Evolutionary conservation across 108 stramenopile genomes (phyloP), one percentile per base, ranked within the genome.

Genomic region (Nannochloropsis oceanica): DNA sequence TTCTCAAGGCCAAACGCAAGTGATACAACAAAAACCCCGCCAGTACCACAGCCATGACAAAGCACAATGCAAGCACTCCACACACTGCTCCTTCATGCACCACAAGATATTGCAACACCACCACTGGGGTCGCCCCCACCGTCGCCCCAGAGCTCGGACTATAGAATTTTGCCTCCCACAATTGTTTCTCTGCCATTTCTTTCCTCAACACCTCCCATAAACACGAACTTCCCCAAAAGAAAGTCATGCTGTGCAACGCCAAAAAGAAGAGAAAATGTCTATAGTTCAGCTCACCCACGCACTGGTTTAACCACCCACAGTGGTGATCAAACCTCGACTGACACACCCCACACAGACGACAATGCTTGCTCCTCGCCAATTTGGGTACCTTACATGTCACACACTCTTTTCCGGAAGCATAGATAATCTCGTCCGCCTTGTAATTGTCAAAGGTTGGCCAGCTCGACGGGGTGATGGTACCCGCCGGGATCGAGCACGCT

Each of bases 321-420:
- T 93, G 93, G 85, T 93, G 93, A 85, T 93, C 93, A 79, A 93
- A 93, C 25, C 90, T 42, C 11, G 85, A 46, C 24, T 92, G 91
- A 85, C 93, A 93, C 25, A 89, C 86, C 81, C 91, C 83, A 85
- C 93, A 93, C 44, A 82, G 26, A 27, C 81, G 44, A 83, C 93
- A 93, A 79, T 93, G 93, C 86, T 92, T 92, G 11, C 91, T 79
- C 24, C 91, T 73, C 1, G 92, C 90, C 80, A 87, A 89, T 73
- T 90, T 89, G 82, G 24, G 85, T 79, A 87, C 44, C 42, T 86
- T 44, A 86, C 89, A 89, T 8, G 86, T 87, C 18, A 27, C 25
- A 34, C 89, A 89, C 44, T 82, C 85, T 42, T 3, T 73, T 10
- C 59, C 59, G 18, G 59, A 18, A n/a, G n/a, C 59, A n/a, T 73